These are phyloP conservation scores for Mortierella sp. DNA, from an alignment of 371 early-diverging fungal species.

Conservation along the genomic window DNA sequence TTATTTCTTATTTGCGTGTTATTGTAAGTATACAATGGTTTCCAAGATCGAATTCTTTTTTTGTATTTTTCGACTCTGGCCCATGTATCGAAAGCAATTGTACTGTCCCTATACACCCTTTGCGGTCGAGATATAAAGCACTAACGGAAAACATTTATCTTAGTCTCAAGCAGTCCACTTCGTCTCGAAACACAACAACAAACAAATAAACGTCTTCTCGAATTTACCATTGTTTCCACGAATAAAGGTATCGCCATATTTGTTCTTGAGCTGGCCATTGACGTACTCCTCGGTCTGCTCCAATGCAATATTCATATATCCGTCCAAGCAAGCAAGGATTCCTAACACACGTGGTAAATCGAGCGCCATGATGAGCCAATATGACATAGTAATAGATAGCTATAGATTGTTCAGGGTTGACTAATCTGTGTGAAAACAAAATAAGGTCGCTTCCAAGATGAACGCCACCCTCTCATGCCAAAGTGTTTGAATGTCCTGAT, in stretches of 20 bases:
- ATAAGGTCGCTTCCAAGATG: neutral
- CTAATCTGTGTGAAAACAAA: neutral
- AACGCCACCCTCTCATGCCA: neutral
- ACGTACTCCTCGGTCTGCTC: constrained; percentile 97
- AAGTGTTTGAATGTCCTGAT: neutral
- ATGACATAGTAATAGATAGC: neutral
- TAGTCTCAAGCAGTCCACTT: neutral
- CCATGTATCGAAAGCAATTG: neutral
- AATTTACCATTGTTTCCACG: constrained; percentile 95
- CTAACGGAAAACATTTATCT: constrained; percentile 10
- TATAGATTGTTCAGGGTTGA: neutral
- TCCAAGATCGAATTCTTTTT: neutral
- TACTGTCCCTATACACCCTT: constrained; percentile 28
- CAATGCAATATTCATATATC: constrained; percentile 99
- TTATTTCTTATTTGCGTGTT: no score
- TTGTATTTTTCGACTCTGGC: neutral
- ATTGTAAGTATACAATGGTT: neutral
- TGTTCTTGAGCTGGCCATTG: constrained; percentile 90
- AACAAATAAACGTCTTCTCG: neutral
- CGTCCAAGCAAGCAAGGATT: constrained; percentile 95
- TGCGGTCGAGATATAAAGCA: constrained; percentile 51
- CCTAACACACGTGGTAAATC: constrained; percentile 63
- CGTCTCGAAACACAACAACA: neutral
- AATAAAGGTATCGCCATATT: constrained; percentile 96
- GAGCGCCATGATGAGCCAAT: neutral